Evolutionary conservation across 1,284 basidiomycete species (phyloP).

Genomic region (Tylopilus microsporus): DNA sequence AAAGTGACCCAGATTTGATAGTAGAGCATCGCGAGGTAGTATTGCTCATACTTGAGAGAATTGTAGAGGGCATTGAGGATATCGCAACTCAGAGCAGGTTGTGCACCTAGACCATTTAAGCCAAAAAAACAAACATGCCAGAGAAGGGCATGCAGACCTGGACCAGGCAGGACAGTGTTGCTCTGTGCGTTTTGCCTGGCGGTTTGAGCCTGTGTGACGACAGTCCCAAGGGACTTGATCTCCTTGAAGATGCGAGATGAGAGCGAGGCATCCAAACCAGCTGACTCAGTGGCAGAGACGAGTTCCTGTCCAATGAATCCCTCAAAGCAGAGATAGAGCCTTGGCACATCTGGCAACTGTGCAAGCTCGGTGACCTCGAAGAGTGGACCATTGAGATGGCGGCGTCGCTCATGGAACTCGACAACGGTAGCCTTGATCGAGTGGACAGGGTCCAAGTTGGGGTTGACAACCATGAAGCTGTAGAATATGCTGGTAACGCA

Average conservation of each 20-base stretch:
- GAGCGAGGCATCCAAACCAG: conserved; percentile 39
- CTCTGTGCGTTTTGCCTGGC: conserved; percentile 61
- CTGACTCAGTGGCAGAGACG: conserved; percentile 33
- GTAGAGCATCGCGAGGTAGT: conserved; percentile 57
- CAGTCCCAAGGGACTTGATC: conserved; percentile 53
- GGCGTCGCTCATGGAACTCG: conserved; percentile 62
- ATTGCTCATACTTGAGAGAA: conserved; percentile 69
- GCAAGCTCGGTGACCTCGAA: conserved; percentile 43
- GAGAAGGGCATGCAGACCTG: conserved; percentile 39
- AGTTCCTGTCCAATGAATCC: conserved; percentile 54
- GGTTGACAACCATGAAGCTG: conserved; percentile 55
- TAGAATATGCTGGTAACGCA: conserved; percentile 69
- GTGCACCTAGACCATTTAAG: conserved; percentile 33
- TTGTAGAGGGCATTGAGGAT: conserved; percentile 62
- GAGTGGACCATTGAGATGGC: too few species aligned
- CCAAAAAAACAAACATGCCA: too few species aligned
- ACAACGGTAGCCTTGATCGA: conserved; percentile 62
- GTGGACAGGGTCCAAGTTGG: conserved; percentile 53
- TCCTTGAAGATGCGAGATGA: conserved; percentile 57
- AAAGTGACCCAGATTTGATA: conserved; percentile 61
- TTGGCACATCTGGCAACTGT: conserved; percentile 37
- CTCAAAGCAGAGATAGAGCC: conserved; percentile 46
- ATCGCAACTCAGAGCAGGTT: conserved; percentile 55
- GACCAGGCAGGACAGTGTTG: conserved; percentile 50
- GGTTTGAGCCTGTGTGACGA: conserved; percentile 49